Evolutionary conservation across 2,329 filamentous ascomycete genomes (phyloP), one percentile per base, ranked within the genome.

Genomic region (Akanthomyces muscarius): DNA sequence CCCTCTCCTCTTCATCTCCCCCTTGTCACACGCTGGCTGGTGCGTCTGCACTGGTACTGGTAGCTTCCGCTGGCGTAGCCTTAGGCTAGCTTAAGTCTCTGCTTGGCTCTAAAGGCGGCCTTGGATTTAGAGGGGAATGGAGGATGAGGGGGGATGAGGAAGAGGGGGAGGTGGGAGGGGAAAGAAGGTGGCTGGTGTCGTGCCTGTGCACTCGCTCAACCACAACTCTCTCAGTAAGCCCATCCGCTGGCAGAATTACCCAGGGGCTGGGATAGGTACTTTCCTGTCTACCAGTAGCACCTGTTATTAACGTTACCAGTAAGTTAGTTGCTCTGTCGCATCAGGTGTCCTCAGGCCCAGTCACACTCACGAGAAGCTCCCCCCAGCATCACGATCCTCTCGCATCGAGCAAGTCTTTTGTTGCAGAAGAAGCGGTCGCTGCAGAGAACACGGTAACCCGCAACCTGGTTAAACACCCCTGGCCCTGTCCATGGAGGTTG

Each of bases 171-270:
- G 14, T 14, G 18, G n/a, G 55, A 25, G 28, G 28, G 28, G n/a
- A n/a, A 55, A 23, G 21, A n/a, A 48, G 45, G 56, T 59, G 56
- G 56, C 56, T 59, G 33, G 45, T 48, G 44, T n/a, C 47, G 36
- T 38, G n/a, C 42, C n/a, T 47, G 11, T 48, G 45, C 23, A 25
- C 23, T 48, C 13, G 45, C 45, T 48, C 11, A 47, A 23, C n/a
- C n/a, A 47, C 44, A 47, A n/a, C 44, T 23, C 36, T 10, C 38
- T 13, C 38, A 16, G 3, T 28, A 6, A 41, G 33, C 33, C 7
- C 33, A 36, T 36, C 38, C 16, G 10, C 28, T 41, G 38, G 13
- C 33, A 11, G 11, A 41, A 16, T 16, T 41, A 10, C 13, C 14
- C 16, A 41, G 38, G 38, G 6, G 33, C 5, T 10, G 33, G 13